A percentile compares a stretch with the other conserved stretches of the same genome.
These are phyloP conservation scores for Apiospora koreana DNA, from an alignment of 2,329 filamentous ascomycete species.

Conservation along the genomic window DNA sequence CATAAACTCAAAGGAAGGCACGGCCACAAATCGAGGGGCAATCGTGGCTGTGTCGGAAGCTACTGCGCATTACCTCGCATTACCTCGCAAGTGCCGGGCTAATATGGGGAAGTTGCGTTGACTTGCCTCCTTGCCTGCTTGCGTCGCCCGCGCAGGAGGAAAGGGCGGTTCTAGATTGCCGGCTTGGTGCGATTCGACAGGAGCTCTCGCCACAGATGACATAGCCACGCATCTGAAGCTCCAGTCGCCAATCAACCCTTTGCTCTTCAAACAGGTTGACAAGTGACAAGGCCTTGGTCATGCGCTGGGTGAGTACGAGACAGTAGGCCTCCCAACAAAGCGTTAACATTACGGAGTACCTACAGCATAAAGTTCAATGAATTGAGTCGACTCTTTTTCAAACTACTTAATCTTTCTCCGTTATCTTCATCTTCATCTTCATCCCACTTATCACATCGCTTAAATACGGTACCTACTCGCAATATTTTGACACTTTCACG, in stretches of 20 bases:
- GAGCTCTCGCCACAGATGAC: conserved; percentile 5
- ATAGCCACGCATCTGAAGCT: conserved; percentile 9
- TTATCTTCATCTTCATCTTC: neutral
- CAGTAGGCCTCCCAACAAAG: conserved; percentile 1
- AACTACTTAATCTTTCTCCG: neutral
- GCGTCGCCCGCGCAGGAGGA: neutral
- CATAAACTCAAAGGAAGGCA: neutral
- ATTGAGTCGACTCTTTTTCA: neutral
- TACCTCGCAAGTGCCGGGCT: neutral
- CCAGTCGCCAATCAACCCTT: neutral
- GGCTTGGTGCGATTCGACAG: neutral
- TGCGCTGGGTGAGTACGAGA: neutral
- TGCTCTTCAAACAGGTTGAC: neutral
- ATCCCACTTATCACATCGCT: too few relatives aligned
- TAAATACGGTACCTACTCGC: neutral
- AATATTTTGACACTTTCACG: neutral
- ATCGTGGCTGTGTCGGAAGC: neutral
- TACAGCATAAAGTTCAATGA: neutral
- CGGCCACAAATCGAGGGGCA: neutral
- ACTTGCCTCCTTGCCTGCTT: too few relatives aligned
- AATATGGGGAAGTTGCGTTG: neutral
- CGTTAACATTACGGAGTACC: neutral
- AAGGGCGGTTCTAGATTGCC: neutral
- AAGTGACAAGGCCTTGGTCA: neutral
- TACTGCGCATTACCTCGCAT: neutral